Evolutionary conservation across 371 early-diverging fungal genomes (phyloP).

Genomic region (Massospora cicadina): DNA sequence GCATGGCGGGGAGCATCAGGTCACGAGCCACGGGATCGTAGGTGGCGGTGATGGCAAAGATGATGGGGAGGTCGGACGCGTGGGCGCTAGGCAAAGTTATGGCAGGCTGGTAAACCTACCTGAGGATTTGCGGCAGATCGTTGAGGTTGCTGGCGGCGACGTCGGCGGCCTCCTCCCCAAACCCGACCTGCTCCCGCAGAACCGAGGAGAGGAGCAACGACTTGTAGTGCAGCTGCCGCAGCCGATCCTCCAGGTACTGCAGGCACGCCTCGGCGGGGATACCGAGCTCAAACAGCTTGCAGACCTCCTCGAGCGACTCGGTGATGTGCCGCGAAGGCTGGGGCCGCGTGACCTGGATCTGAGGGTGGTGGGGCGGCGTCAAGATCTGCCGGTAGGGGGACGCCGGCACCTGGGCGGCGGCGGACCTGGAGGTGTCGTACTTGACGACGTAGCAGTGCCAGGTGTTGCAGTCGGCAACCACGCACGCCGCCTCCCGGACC

Average conservation of each 20-base stretch:
- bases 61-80: constrained; percentile 4
- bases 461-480: constrained; percentile 33
- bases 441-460: constrained; percentile 17
- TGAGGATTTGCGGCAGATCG: not conserved
- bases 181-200: not conserved
- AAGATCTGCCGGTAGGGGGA: not conserved
- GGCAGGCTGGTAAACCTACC: not conserved
- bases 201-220: not conserved
- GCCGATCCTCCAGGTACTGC: constrained; percentile 1
- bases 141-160: not conserved
- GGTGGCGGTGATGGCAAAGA: constrained; percentile 1
- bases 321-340: not conserved
- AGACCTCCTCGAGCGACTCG: not conserved
- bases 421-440: not conserved
- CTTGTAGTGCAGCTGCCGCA: constrained; percentile 2
- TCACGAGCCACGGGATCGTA: constrained; percentile 1
- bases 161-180: not conserved
- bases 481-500: constrained; percentile 25
- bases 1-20: not conserved
- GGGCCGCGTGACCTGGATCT: not conserved
- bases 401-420: not conserved
- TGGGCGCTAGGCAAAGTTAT: not conserved
- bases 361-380: not conserved
- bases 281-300: not conserved
- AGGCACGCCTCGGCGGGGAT: constrained; percentile 7